Conservation (phyloP, 768 basidiomycete genomes). For the Thelephora aurantiotincta region DNA sequence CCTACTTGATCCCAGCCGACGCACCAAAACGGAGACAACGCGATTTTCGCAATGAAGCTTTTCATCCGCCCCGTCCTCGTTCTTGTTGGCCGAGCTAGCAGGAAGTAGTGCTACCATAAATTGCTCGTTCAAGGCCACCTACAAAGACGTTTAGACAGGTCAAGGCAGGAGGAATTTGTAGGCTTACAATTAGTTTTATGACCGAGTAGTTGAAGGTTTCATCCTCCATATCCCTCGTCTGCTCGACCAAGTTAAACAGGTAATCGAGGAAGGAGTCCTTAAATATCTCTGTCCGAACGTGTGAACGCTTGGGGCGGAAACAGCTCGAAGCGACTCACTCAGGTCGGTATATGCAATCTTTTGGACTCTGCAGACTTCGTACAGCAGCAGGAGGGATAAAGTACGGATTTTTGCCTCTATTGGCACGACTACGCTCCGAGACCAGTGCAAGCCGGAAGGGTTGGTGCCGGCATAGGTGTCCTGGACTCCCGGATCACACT, state of each 20-base stretch:
- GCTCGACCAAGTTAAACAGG: conserved; percentile 87
- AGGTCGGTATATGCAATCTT: conserved; percentile 67
- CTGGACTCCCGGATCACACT: conserved; percentile 67
- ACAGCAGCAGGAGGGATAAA: conserved; percentile 62
- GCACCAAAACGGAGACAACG: conserved; percentile 69
- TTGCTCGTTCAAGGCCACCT: conserved; percentile 94
- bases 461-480: conserved; percentile 34
- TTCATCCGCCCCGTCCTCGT: conserved; percentile 12
- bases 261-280: conserved; percentile 75
- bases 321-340: conserved; percentile 30
- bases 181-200: conserved; percentile 80
- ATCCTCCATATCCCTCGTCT: conserved; percentile 76
- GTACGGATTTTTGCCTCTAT: conserved; percentile 76
- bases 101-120: conserved; percentile 85
- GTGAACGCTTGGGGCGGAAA: background rate
- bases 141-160: conserved; percentile 5
- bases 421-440: conserved; percentile 31
- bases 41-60: conserved; percentile 49
- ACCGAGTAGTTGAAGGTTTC: conserved; percentile 93
- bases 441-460: conserved; percentile 24
- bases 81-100: conserved; percentile 9
- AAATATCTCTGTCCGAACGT: conserved; percentile 46
- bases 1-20: conserved; percentile 75
- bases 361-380: conserved; percentile 89
- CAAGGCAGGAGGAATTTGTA: background rate